Base-by-base conservation (phyloP, 768 basidiomycete species). In the Sarcodon aspratus region DNA sequence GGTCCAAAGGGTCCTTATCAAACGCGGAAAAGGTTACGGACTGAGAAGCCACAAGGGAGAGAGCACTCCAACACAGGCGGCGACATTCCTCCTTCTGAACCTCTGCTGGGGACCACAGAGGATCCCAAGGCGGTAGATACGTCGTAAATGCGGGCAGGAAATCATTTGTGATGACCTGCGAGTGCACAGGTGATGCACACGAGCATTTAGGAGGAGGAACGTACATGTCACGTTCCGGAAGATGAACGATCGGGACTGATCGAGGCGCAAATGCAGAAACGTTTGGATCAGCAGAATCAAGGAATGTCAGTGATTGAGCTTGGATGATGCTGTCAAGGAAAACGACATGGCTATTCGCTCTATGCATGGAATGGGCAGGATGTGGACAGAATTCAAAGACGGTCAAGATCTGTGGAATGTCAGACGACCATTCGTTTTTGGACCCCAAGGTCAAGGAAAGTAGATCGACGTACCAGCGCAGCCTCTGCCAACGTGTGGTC, bases 371-470 rank as follows among this genome's bases (percentile, higher is more conserved):
- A 58, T 86, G 74, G 38, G 74, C 67, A 6, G 84, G 85, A 51
- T 89, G 82, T 5, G 81, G 74, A 1, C 82, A 88, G 0, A 77
- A 74, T 60, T 90, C 87, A 55, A 85, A 90, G 3, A 90, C 66
- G 6, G 86, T 82, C 8, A 89, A 70, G 45, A 90, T 77, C 85
- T 85, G 36, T 27, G 12, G 12, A 33, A 5, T 5, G 21, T n/a
- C 10, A 33, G 10, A 32, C 17, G 38, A 27, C 18, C 27, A 32
- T 27, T 36, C 21, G 40, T 13, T 27, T 27, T 27, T 27, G 21
- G 21, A 27, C 21, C 9, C 17, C 17, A 12, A 38, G 6, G 11
- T 13, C n/a, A 15, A 5, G 40, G 4, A 38, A 36, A 21, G 32
- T 21, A 18, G 15, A 42, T 40, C 8, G 45, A 13, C 74, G 52